Evolutionary conservation across 2,329 filamentous ascomycete genomes (phyloP), one percentile per base, ranked within the genome.

Genomic region (Fusarium subglutinans): DNA sequence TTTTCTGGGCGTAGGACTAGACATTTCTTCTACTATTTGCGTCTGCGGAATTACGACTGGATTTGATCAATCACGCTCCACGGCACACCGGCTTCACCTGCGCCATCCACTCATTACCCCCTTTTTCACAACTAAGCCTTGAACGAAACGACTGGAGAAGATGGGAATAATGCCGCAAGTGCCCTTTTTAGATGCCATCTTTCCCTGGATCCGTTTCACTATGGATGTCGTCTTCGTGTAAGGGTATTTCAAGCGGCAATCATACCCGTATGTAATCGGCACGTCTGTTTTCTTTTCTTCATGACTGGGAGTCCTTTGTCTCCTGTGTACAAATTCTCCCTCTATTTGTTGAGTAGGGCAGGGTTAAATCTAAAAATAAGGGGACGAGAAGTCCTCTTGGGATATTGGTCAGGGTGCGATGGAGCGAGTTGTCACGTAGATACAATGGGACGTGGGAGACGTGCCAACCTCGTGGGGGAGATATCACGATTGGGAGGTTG

Each of bases 31-130:
- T 75, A 64, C 62, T 72, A 72, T 77, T 79, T 78, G 63, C 73
- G 73, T 79, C 62, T 70, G 72, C 71, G 71, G 73, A 76, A 78
- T 79, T 73, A 79, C 77, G 77, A 79, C 77, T 79, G 76, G 77
- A 78, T 73, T 77, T 78, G 69, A 79, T 74, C 70, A 76, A 73
- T 65, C 70, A 77, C 74, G 75, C 74, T 76, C 76, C 66, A 75
- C 56, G 70, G 69, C 64, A 72, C 72, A 65, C 72, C 70, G 73
- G 68, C 76, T 70, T 62, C 71, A 79, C 78, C 79, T 83, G 81
- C 79, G 80, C 82, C 81, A 79, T 84, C 81, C 83, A 79, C 79
- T 85, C 83, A 79, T 84, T 83, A 77, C 51, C 75, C 61, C 74
- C 72, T 74, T 77, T 69, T 73, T 72, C 76, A 78, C 67, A 77